A percentile compares a stretch with the other conserved stretches of the same genome.
Evolutionary conservation across 2,329 filamentous ascomycete genomes (phyloP).

Genomic region (Ophiostoma ips): DNA sequence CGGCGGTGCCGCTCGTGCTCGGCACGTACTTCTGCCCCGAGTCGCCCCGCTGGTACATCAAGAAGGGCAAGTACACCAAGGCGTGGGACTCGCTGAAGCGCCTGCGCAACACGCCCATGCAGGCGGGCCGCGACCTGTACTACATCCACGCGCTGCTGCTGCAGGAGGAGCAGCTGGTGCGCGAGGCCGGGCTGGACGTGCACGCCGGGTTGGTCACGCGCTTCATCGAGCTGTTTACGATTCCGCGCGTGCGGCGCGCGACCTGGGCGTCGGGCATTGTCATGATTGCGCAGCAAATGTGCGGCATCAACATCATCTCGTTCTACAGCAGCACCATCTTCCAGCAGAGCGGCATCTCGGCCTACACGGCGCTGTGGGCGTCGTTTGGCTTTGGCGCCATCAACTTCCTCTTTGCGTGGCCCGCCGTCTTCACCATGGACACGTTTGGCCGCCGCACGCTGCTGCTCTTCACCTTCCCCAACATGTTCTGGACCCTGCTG

Average conservation of each 20-base stretch:
- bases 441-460: constrained; percentile 50
- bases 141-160: constrained; percentile 51
- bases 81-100: constrained; percentile 42
- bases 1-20: constrained; percentile 40
- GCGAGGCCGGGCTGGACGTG: constrained; percentile 12
- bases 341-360: constrained; percentile 38
- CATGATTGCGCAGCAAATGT: constrained; percentile 68
- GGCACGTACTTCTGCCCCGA: constrained; percentile 54
- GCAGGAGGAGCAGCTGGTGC: constrained; percentile 38
- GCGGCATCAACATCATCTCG: constrained; percentile 53
- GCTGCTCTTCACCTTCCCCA: constrained; percentile 50
- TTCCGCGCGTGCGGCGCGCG: constrained; percentile 56
- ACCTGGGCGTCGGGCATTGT: constrained; percentile 64
- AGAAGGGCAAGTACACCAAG: constrained; percentile 46
- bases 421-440: constrained; percentile 52
- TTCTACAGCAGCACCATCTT: constrained; percentile 60
- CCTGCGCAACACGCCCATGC: constrained; percentile 40
- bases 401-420: constrained; percentile 48
- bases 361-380: constrained; percentile 43
- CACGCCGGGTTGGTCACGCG: constrained; percentile 45
- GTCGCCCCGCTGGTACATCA: constrained; percentile 52
- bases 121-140: constrained; percentile 48
- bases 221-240: constrained; percentile 52
- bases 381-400: constrained; percentile 52
- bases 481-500: constrained; percentile 52